These are phyloP conservation scores for Aspergillus arachidicola DNA, from an alignment of 2,329 filamentous ascomycete species.

Conservation along the genomic window DNA sequence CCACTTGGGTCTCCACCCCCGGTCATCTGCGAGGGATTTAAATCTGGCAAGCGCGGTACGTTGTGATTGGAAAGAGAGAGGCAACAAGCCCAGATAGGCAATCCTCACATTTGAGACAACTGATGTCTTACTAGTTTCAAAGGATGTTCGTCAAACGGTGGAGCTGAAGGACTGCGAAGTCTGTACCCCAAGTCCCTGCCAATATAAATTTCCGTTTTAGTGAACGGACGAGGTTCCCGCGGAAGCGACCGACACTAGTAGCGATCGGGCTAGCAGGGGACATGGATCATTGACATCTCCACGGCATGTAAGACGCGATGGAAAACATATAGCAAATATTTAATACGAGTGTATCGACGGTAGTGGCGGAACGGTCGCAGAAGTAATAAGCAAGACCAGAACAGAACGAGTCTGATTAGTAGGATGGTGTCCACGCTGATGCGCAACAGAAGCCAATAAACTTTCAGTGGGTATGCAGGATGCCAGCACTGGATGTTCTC, in stretches of 20 bases:
- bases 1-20: constrained; percentile 3
- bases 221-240: constrained; percentile 5
- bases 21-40: constrained; percentile 3
- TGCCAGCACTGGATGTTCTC: constrained; percentile 1
- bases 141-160: neutral
- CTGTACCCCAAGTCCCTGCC: neutral
- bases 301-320: neutral
- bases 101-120: neutral
- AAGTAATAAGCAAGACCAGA: neutral
- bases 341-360: neutral
- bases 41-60: neutral
- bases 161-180: neutral
- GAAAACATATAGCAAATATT: neutral
- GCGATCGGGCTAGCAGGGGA: neutral
- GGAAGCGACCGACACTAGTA: constrained; percentile 12
- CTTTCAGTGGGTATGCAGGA: neutral
- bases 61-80: neutral
- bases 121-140: neutral
- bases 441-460: neutral
- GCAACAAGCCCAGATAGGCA: neutral
- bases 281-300: neutral
- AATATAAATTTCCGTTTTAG: neutral
- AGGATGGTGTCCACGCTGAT: neutral
- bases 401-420: neutral
- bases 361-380: neutral